Evolutionary conservation across 2,329 filamentous ascomycete species (phyloP).

Genomic region (Malbranchea zuffiana): DNA sequence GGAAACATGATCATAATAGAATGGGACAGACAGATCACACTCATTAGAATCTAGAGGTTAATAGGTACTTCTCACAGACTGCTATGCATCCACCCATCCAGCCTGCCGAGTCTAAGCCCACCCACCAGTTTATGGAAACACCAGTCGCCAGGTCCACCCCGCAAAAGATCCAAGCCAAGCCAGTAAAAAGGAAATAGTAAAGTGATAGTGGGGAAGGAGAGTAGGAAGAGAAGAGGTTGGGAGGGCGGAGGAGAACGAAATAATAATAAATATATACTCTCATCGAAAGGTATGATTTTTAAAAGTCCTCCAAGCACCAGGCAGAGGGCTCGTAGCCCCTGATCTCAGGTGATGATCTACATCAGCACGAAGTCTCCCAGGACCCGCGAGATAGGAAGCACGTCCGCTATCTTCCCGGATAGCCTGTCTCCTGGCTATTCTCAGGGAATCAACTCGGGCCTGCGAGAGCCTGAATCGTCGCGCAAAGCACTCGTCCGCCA

Average conservation of each 20-base stretch:
- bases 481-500: slow-evolving; percentile 75
- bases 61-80: no score
- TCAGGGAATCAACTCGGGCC: slow-evolving; percentile 64
- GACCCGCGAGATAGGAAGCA: slow-evolving; percentile 24
- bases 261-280: neutral
- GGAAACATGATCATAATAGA: no score
- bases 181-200: neutral
- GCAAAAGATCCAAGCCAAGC: no score
- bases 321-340: slow-evolving; percentile 8
- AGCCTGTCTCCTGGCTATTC: slow-evolving; percentile 54
- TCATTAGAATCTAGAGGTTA: no score
- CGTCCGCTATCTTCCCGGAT: slow-evolving; percentile 33
- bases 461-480: slow-evolving; percentile 72
- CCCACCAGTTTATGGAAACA: no score
- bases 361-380: slow-evolving; percentile 9
- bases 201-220: neutral
- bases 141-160: no score
- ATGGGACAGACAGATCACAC: no score
- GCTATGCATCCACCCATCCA: no score
- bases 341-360: slow-evolving; percentile 7
- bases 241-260: neutral
- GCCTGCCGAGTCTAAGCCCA: no score
- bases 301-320: slow-evolving; percentile 13
- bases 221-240: neutral
- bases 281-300: slow-evolving; percentile 19